Conservation (phyloP, 305 asterid species). For the Solanum hybrid region DNA sequence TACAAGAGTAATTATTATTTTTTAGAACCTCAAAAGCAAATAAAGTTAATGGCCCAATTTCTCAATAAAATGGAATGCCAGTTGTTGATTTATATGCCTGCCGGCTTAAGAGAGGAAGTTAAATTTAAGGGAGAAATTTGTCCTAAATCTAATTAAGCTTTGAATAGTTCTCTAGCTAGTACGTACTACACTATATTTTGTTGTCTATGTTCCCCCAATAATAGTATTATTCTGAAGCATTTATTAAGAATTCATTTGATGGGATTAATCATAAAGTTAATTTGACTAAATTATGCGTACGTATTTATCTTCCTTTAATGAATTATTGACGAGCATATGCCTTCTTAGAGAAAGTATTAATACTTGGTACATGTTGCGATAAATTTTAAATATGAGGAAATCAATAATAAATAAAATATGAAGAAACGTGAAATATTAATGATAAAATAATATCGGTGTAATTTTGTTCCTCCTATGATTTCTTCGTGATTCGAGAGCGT, state of each 20-base stretch:
- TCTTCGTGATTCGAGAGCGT: no score
- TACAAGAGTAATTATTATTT: not conserved
- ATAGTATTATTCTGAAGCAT: not conserved
- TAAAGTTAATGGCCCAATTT: not conserved
- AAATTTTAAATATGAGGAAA: not conserved
- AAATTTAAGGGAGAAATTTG: not conserved
- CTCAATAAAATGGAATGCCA: not conserved
- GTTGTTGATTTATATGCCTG: not conserved
- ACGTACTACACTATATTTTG: not conserved
- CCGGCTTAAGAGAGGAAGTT: not conserved
- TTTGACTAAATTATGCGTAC: not conserved
- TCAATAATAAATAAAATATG: no score
- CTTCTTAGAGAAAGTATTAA: not conserved
- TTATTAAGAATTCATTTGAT: not conserved
- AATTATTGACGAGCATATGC: not conserved
- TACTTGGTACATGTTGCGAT: not conserved
- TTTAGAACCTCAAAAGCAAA: not conserved
- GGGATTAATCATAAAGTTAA: not conserved
- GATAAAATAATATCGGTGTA: no score
- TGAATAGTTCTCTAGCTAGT: not conserved
- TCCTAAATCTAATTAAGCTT: not conserved
- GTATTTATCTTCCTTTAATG: not conserved
- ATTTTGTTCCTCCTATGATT: no score
- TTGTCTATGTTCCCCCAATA: not conserved
- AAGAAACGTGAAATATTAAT: no score